Conservation (phyloP, 331 rosid species). For the Quercus phellos region DNA sequence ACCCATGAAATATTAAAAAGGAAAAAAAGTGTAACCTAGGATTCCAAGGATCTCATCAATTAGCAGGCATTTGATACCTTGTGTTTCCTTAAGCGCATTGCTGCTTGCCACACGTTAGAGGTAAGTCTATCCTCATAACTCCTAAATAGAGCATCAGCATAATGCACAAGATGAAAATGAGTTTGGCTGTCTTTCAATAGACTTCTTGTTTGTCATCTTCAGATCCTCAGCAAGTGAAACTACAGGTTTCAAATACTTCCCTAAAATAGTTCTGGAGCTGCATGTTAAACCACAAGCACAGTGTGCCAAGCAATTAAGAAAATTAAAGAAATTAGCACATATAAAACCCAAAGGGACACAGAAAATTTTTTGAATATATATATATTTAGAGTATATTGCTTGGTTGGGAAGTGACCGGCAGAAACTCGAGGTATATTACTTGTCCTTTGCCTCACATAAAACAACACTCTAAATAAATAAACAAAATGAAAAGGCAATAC, state of each 20-base stretch:
- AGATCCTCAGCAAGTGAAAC: conserved; percentile 69
- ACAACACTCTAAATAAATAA: not conserved
- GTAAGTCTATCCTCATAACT: conserved; percentile 80
- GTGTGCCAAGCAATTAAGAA: not conserved
- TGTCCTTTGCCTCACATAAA: not conserved
- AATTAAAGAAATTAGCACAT: conserved; percentile 10
- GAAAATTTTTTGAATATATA: not conserved
- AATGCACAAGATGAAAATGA: conserved; percentile 88
- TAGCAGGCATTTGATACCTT: conserved; percentile 47
- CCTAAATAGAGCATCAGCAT: conserved; percentile 81
- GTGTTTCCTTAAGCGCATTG: conserved; percentile 76
- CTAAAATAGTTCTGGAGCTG: conserved; percentile 94
- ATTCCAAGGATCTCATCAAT: not conserved
- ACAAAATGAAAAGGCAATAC: conserved; percentile 6
- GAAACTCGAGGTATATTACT: too few species aligned
- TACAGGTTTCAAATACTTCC: conserved; percentile 81
- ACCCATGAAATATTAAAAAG: not conserved
- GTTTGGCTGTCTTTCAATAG: conserved; percentile 58
- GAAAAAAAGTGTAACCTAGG: conserved; percentile 4
- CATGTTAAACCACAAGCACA: conserved; percentile 13
- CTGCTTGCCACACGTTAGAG: conserved; percentile 93
- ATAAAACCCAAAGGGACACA: conserved; percentile 1
- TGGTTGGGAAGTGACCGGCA: too few species aligned
- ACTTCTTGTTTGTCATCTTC: conserved; percentile 45
- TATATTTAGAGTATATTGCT: not conserved